phyloP scores from a whole-genome alignment of 352 stramenopile species.

The Phytophthora palmivora region DNA sequence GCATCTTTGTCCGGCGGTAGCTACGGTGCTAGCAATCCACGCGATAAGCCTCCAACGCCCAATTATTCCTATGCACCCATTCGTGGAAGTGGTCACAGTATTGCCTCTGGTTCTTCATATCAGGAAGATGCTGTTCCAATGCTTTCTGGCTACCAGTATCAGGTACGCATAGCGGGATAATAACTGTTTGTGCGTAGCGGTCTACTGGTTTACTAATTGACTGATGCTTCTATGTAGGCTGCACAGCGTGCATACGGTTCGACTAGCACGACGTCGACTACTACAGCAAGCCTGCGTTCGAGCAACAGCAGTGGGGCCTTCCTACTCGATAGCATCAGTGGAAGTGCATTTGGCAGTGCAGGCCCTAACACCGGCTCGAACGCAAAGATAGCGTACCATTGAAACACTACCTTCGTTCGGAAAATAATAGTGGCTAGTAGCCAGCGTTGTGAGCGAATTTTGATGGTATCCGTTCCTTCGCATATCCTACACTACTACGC shows the following conservation, averaged over 20 bases:
- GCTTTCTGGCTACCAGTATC: conserved; percentile 73
- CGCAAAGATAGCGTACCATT: conserved; percentile 31
- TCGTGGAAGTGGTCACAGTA: conserved; percentile 43
- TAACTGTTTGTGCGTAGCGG: too few species aligned
- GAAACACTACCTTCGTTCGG: conserved; percentile 18
- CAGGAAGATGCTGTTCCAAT: conserved; percentile 59
- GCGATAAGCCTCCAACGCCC: conserved; percentile 49
- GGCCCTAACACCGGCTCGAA: conserved; percentile 35
- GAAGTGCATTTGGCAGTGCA: conserved; percentile 44
- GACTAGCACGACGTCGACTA: conserved; percentile 27
- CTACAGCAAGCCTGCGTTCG: conserved; percentile 44
- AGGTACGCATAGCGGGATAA: conserved; percentile 35
- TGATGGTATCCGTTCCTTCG: too few species aligned
- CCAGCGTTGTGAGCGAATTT: too few species aligned
- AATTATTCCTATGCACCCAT: conserved; percentile 48
- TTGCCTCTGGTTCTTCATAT: conserved; percentile 36
- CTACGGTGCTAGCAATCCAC: conserved; percentile 35
- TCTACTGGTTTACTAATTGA: too few species aligned
- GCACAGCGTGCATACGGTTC: conserved; percentile 53
- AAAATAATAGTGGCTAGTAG: too few species aligned
- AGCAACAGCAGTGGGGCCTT: conserved; percentile 60
- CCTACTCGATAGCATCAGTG: conserved; percentile 51
- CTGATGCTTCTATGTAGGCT: conserved; percentile 26
- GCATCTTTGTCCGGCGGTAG: conserved; percentile 42
- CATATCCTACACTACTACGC: too few species aligned